phyloP scores from a whole-genome alignment of 129 eudicot genomes.

The Saposhnikovia divaricata region DNA sequence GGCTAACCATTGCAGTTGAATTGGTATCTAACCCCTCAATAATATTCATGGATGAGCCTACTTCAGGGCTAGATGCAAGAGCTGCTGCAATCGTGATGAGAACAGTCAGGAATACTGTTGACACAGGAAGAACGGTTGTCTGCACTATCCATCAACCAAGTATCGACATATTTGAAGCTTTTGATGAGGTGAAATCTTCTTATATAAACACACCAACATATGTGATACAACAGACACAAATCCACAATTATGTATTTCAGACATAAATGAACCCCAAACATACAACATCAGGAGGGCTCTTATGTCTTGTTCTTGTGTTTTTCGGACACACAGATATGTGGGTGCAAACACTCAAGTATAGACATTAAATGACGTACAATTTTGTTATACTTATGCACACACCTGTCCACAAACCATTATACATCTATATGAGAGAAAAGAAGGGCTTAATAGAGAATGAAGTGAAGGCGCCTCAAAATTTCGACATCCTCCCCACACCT shows the following conservation, averaged over 20 bases:
- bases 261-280: no score
- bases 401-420: not conserved
- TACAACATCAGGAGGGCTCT: not conserved
- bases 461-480: not conserved
- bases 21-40: conserved; percentile 57
- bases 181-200: conserved; percentile 40
- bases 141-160: conserved; percentile 69
- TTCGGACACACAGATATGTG: not conserved
- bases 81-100: conserved; percentile 66
- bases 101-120: conserved; percentile 56
- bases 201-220: not conserved
- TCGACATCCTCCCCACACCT: not conserved
- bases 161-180: conserved; percentile 56
- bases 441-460: not conserved
- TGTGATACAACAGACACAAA: not conserved
- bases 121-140: conserved; percentile 55
- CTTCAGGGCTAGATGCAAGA: conserved; percentile 52
- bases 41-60: conserved; percentile 54
- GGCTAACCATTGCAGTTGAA: conserved; percentile 73
- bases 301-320: not conserved
- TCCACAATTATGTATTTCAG: no score
- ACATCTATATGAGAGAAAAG: not conserved
- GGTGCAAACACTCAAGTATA: not conserved
- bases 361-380: not conserved
- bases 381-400: not conserved